Percentiles rank a stretch among this genome's conserved stretches.
Conservation (phyloP, 148 eudicot genomes). For the Cornus kousa region DNA sequence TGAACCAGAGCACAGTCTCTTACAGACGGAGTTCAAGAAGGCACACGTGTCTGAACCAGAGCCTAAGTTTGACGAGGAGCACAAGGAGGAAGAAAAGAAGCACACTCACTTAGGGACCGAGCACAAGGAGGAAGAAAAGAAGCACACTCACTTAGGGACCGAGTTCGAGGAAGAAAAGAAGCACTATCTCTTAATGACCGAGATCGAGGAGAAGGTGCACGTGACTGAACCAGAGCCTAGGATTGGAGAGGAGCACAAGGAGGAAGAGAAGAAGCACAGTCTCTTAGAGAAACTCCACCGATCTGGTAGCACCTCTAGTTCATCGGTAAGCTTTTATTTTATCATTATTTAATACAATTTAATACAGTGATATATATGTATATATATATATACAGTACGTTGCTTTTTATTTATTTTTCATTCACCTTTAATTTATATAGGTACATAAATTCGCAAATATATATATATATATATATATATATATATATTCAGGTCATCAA, state of each 20-base stretch:
- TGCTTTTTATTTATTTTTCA: background rate
- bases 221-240: constrained; percentile 39
- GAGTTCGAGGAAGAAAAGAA: constrained; percentile 29
- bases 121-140: constrained; percentile 28
- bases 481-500: no score
- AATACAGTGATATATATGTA: no score
- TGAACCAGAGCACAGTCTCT: constrained; percentile 22
- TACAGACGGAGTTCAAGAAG: constrained; percentile 43
- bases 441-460: no score
- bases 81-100: constrained; percentile 19
- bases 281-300: constrained; percentile 50
- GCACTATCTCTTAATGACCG: background rate
- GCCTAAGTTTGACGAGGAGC: constrained; percentile 18
- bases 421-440: background rate
- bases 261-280: constrained; percentile 25
- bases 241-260: constrained; percentile 18
- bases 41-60: constrained; percentile 45
- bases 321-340: constrained; percentile 38
- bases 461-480: no score
- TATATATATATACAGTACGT: no score
- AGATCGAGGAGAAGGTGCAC: constrained; percentile 52
- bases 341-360: no score
- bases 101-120: constrained; percentile 34
- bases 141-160: constrained; percentile 26
- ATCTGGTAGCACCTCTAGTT: constrained; percentile 53